Evolutionary conservation across 768 basidiomycete species (phyloP), one percentile per base, ranked within the genome.

Genomic region (Amanita subjunquillea): DNA sequence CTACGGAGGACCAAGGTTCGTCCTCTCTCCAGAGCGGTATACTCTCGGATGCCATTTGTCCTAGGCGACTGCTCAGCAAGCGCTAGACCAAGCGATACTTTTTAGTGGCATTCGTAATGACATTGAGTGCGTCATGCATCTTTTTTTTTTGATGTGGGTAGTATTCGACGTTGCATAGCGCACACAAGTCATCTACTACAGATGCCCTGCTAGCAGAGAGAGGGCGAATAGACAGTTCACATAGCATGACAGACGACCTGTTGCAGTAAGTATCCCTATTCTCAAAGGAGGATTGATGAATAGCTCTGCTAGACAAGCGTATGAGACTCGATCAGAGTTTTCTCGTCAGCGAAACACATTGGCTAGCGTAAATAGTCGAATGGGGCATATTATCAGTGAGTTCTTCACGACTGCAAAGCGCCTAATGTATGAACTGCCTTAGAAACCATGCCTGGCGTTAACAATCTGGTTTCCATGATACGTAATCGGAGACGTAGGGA

Each of bases 281-380:
- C 47, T 52, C 48, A 40, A 7, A 6, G 27, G 48, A 13, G 51
- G 29, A 50, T 37, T 34, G 43, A 54, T 46, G 40, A 30, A 32
- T 50, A 53, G 27, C 29, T 41, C 27, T 36, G 23, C 13, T 64
- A 97, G 93, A 41, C 96, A 98, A 81, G 96, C 95, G 27, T 94
- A 97, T 62, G 96, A 92, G 63, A 97, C 95, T 3, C 84, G 96
- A 29, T 80, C 90, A 20, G 95, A 97, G 67, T 97, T 99, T 68
- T 71, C 78, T 25, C 78, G 82, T 42, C 96, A 99, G 67, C 75
- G 92, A 30, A 66, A 75, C 9, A 80, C 86, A 20, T 68, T 99
- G 38, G 69, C 80, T 7, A 76, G 82, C 13, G 90, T 99, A 57
- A 92, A 91, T 67, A 74, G 81, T 12, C 80, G 94, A 27, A 92